Conservation (phyloP, 768 basidiomycete species). For the Macrolepiota dolichaula region DNA sequence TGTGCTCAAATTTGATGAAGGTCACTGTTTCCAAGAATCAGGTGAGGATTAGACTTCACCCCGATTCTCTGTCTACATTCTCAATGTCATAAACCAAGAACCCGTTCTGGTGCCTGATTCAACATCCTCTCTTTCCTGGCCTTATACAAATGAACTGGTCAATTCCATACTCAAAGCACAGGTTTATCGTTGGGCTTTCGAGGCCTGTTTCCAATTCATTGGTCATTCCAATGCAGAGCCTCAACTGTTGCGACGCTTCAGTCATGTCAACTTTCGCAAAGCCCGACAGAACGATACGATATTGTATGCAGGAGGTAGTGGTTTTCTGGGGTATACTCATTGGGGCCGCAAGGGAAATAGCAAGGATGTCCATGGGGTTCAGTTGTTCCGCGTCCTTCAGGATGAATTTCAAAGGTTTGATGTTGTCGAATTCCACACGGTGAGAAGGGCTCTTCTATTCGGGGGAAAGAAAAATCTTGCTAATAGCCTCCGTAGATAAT, state of each 20-base stretch:
- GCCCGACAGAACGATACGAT: background rate
- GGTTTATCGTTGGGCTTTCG: background rate
- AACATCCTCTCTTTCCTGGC: background rate
- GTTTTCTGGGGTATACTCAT: no score
- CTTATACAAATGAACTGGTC: background rate
- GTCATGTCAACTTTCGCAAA: background rate
- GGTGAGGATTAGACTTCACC: background rate
- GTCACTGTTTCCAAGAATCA: no score
- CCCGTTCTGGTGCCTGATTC: background rate
- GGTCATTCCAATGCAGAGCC: background rate
- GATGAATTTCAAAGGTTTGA: background rate
- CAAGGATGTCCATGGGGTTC: background rate
- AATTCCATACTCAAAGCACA: background rate
- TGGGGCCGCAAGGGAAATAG: background rate
- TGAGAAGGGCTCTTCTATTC: background rate
- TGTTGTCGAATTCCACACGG: background rate
- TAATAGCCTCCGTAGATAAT: background rate
- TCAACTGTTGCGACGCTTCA: background rate
- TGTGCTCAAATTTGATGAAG: background rate
- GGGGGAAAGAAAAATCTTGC: background rate
- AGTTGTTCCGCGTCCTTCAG: background rate
- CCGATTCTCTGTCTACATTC: background rate
- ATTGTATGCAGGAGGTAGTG: no score
- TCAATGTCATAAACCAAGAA: background rate
- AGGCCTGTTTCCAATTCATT: background rate